Percentiles rank a stretch among this genome's conserved stretches.
Conservation (phyloP, 192 early-diverging fungal genomes). For the Coemansia sp. region DNA sequence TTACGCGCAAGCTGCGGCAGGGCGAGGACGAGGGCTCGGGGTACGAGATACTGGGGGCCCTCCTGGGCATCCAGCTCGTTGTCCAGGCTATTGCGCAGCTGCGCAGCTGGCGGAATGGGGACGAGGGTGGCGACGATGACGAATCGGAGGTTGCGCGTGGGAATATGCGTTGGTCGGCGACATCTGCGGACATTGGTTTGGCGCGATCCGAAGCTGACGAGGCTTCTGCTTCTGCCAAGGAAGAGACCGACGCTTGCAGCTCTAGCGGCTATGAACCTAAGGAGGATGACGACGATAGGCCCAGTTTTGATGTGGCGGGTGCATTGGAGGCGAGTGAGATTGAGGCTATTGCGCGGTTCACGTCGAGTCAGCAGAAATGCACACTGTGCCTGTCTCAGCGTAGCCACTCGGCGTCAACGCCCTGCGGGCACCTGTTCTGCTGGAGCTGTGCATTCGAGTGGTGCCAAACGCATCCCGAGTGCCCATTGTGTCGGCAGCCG, state of each 20-base stretch:
- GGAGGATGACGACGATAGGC: not conserved
- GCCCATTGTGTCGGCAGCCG: slow-evolving; percentile 88
- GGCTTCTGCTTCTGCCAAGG: not conserved
- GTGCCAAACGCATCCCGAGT: slow-evolving; percentile 90
- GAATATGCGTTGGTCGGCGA: slow-evolving; percentile 2
- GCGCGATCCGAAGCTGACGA: slow-evolving; percentile 2
- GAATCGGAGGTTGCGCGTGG: not conserved
- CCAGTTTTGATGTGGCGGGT: not conserved
- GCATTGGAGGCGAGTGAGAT: not conserved
- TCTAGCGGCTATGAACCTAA: not conserved
- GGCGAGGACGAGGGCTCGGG: slow-evolving; percentile 66
- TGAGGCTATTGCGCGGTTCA: slow-evolving; percentile 37
- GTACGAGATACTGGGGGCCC: slow-evolving; percentile 83
- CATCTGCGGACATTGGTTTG: not conserved
- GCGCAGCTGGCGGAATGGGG: slow-evolving; percentile 12
- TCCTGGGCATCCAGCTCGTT: slow-evolving; percentile 73
- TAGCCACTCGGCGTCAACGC: slow-evolving; percentile 76
- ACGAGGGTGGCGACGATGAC: slow-evolving; percentile 19
- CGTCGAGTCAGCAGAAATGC: slow-evolving; percentile 65
- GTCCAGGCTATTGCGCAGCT: slow-evolving; percentile 60
- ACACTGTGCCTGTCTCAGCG: slow-evolving; percentile 83
- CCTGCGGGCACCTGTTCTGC: slow-evolving; percentile 96
- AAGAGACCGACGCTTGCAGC: not conserved
- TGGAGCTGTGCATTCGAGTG: slow-evolving; percentile 94
- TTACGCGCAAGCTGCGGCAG: slow-evolving; percentile 71